A percentile compares a stretch with the other conserved stretches of the same genome.
These are phyloP conservation scores for Pseudozyma tsukubaensis DNA, from an alignment of 1,284 basidiomycete species.

Conservation along the genomic window DNA sequence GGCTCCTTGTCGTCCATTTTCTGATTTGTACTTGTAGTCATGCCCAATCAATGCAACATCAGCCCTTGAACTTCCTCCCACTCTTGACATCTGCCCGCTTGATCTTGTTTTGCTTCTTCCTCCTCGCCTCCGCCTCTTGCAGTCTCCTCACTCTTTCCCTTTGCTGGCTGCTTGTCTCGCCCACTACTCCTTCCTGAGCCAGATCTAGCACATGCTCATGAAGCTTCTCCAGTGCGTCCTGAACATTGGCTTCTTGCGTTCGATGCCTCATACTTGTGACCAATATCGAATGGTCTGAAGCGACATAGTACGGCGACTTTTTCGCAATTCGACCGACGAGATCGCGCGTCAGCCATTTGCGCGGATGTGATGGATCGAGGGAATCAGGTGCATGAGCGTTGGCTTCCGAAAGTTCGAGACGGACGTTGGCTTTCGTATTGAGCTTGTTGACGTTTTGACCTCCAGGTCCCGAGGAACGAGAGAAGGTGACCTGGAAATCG, in stretches of 20 bases:
- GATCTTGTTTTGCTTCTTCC: conserved; percentile 51
- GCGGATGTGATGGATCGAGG: conserved; percentile 29
- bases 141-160: conserved; percentile 22
- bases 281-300: conserved; percentile 38
- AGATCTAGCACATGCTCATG: conserved; percentile 45
- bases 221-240: conserved; percentile 47
- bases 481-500: conserved; percentile 44
- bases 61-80: conserved; percentile 46
- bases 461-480: conserved; percentile 49
- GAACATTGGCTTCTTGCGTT: conserved; percentile 44
- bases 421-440: conserved; percentile 54
- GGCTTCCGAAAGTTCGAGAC: conserved; percentile 37
- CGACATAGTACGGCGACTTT: conserved; percentile 49
- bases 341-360: conserved; percentile 41
- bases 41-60: not conserved
- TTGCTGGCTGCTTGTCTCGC: conserved; percentile 46
- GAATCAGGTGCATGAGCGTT: conserved; percentile 22
- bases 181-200: conserved; percentile 30
- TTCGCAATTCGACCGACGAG: conserved; percentile 39
- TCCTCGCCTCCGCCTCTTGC: conserved; percentile 40
- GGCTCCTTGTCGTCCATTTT: not conserved
- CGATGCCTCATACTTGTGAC: conserved; percentile 41
- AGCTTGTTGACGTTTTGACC: conserved; percentile 60
- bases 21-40: not conserved
- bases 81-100: conserved; percentile 48